Evolutionary conservation across 1,284 basidiomycete genomes (phyloP).

Genomic region (Cryptococcus sp.): DNA sequence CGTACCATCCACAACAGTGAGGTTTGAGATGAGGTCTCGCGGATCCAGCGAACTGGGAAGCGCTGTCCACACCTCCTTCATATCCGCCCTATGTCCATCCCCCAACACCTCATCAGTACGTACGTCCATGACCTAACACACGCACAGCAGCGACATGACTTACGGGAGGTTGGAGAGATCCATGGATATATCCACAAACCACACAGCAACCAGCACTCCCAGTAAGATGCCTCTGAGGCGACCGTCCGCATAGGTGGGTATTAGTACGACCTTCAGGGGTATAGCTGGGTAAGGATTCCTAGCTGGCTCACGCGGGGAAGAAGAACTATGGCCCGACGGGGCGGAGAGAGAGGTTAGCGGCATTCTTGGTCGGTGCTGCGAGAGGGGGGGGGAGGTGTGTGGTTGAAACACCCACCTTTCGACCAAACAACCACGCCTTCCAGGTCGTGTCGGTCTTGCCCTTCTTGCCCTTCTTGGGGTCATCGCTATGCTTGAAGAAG

Average conservation of each 20-base stretch:
- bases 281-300: background rate
- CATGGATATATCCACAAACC: constrained; percentile 23
- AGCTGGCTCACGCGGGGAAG: constrained; percentile 16
- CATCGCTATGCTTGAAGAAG: constrained; percentile 20
- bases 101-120: constrained; percentile 2
- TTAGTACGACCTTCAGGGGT: background rate
- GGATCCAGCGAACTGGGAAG: constrained; percentile 35
- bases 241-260: background rate
- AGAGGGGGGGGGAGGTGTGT: background rate
- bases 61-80: constrained; percentile 36
- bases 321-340: too few species aligned
- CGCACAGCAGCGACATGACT: too few species aligned
- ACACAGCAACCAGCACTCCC: constrained; percentile 20
- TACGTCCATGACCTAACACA: background rate
- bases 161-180: constrained; percentile 25
- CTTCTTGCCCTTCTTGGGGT: background rate
- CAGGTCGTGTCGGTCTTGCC: constrained; percentile 9
- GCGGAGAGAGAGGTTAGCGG: background rate
- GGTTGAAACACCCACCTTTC: constrained; percentile 17
- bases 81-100: constrained; percentile 37
- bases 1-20: constrained; percentile 41
- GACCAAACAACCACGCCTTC: constrained; percentile 28
- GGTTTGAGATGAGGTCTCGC: constrained; percentile 38
- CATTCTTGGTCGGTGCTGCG: background rate
- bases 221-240: constrained; percentile 22